A percentile compares a stretch with the other conserved stretches of the same genome.
These are phyloP conservation scores for Yamadazyma membranifaciens DNA, from an alignment of 1,139 yeast genomes.

Conservation along the genomic window DNA sequence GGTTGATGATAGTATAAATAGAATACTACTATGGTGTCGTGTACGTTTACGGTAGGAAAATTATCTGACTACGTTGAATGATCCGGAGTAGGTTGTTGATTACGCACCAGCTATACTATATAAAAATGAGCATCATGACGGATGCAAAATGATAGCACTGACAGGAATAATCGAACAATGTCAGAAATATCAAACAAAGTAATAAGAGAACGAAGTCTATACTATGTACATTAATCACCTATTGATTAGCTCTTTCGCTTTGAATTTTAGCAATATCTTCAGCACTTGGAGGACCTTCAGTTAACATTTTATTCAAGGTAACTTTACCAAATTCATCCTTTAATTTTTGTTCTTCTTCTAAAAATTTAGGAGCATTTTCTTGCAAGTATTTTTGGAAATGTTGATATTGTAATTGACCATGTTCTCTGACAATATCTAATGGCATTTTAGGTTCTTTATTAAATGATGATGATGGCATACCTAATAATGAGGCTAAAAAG, in stretches of 20 bases:
- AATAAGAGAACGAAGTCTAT: not conserved
- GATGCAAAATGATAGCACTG: too few species aligned
- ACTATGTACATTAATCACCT: slow-evolving; percentile 11
- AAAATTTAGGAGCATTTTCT: slow-evolving; percentile 85
- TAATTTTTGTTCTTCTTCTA: slow-evolving; percentile 75
- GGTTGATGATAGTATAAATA: too few species aligned
- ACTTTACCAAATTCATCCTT: slow-evolving; percentile 78
- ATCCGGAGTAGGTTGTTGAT: too few species aligned
- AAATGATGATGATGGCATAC: slow-evolving; percentile 50
- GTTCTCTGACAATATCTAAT: slow-evolving; percentile 84
- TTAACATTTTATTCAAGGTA: slow-evolving; percentile 78
- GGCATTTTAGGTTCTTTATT: slow-evolving; percentile 78
- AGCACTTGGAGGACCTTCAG: slow-evolving; percentile 82
- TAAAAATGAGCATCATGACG: too few species aligned
- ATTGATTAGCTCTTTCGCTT: slow-evolving; percentile 31
- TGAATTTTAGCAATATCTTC: slow-evolving; percentile 79
- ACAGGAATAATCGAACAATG: too few species aligned
- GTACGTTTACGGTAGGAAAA: too few species aligned
- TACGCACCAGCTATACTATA: too few species aligned
- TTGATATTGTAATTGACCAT: slow-evolving; percentile 87
- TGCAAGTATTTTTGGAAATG: slow-evolving; percentile 78
- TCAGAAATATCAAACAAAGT: too few species aligned
- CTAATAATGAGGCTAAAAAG: slow-evolving; percentile 57
- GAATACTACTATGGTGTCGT: too few species aligned
- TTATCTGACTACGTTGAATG: too few species aligned